phyloP scores from a whole-genome alignment of 2,329 filamentous ascomycete species.

The Pseudogymnoascus sp. region DNA sequence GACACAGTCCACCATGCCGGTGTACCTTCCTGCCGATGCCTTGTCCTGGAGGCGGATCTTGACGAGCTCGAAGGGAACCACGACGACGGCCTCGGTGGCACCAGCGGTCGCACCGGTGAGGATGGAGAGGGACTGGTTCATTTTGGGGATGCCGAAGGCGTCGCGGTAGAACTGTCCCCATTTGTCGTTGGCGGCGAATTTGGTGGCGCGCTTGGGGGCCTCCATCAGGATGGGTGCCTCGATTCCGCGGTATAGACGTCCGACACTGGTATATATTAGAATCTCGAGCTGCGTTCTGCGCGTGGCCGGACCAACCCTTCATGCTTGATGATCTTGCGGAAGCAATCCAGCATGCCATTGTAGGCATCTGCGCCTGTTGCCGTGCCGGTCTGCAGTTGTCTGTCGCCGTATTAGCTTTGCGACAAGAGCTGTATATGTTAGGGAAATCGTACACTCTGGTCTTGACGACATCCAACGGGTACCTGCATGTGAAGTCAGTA shows the following conservation, averaged over 20 bases:
- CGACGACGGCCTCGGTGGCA: conserved; percentile 91
- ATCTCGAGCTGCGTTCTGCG: background rate
- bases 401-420: conserved; percentile 31
- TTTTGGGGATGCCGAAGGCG: conserved; percentile 73
- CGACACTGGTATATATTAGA: conserved; percentile 49
- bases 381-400: conserved; percentile 76
- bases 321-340: conserved; percentile 90
- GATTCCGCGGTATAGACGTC: conserved; percentile 91
- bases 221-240: conserved; percentile 96
- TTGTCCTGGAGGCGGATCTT: conserved; percentile 98
- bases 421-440: background rate
- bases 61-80: conserved; percentile 95
- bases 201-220: conserved; percentile 90
- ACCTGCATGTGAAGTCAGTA: conserved; percentile 51
- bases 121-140: conserved; percentile 85
- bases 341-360: conserved; percentile 97
- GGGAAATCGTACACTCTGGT: conserved; percentile 73
- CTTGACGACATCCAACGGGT: conserved; percentile 97
- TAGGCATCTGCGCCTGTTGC: conserved; percentile 72
- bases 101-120: conserved; percentile 91
- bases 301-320: conserved; percentile 61
- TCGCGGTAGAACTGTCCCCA: conserved; percentile 94
- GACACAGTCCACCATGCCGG: conserved; percentile 71
- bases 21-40: conserved; percentile 83
- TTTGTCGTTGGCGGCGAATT: conserved; percentile 97